Evolutionary conservation across 768 basidiomycete species (phyloP), one percentile per base, ranked within the genome.

Genomic region (Lepiota venenata): DNA sequence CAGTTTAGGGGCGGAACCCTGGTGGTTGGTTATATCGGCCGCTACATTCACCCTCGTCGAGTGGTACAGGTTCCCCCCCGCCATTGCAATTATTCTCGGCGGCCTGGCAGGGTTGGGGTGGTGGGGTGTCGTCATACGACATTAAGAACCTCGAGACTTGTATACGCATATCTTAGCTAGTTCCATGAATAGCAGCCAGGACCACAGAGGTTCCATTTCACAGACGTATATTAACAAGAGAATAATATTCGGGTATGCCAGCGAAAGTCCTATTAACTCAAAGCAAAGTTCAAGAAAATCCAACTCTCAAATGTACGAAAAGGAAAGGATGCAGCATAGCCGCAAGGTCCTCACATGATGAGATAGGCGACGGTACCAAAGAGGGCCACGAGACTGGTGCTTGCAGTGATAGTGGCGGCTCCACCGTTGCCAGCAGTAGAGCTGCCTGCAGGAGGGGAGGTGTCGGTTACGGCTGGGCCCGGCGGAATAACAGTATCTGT

Each of bases 21-120:
- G 76, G 72, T 80, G 78, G 79, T 63, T 76, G 35, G 74, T 75
- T 15, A 65, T 78, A 41, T 68, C 74, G 1, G 67, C 70, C 1
- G 53, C 64, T 0, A 68, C 74, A 1, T 80, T 74, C 55, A 72
- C 75, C 3, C 67, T 64, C 5, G 70, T 71, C 5, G 71, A 74
- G 57, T 76, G 72, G 71, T 79, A 71, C 59, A 60, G 61, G 9
- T 55, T 69, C 2, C 71, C 73, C 4, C 69, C 76, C 20, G 69
- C 74, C 10, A 56, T 71, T 22, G 72, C 72, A 2, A 75, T 79
- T 50, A 49, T 74, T 14, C 50, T 62, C 4, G 78, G 78, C 9
- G 75, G 70, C 2, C 55, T 68, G 15, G 70, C 69, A 21, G 77
- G 77, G 9, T 56, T 78, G 45, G 70, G 64, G 2, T 78, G 78